Evolutionary conservation across 371 early-diverging fungal species (phyloP), one percentile per base, ranked within the genome.

Genomic region (Saksenaea vasiformis): DNA sequence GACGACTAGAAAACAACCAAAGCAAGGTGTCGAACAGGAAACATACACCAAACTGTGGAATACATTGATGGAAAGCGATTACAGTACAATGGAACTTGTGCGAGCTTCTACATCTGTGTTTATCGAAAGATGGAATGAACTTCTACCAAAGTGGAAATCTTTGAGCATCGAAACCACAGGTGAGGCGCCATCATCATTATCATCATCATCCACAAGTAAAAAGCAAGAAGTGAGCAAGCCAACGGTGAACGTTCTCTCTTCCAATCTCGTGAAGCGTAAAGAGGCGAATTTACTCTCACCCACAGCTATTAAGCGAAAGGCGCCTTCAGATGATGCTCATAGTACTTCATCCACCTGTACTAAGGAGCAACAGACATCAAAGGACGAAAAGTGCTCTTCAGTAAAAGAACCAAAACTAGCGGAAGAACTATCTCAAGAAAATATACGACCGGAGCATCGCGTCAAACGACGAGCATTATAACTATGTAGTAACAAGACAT

Each of bases 391-490:
- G 51, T 1, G 51, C 31, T 31, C 7, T 31, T 31, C 31, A 31
- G 31, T 31, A 31, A 31, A 31, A 31, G 31, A 31, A 31, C 2
- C 31, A 31, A 31, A 31, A 31, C 31, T 7, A 31, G 51, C 5
- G 22, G 51, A 47, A 47, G 22, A 47, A 8, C 51, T 22, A n/a
- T 47, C 51, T 10, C 51, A 47, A 22, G 51, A 47, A 47, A 47
- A 47, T 11, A 47, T 47, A 10, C 19, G 22, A 0, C 51, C 51
- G 22, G 5, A 10, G 10, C 10, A 17, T 47, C 51, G 51, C n/a
- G 51, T 11, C 17, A 47, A 47, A 22, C 51, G 51, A 22, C 51
- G 51, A 47, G 51, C 51, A 47, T 47, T 47, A 47, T 47, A 47
- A 47, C 22, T 11, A 47, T 47, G 22, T 5, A 17, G 2, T 41